These are phyloP conservation scores for Neurospora africana DNA, from an alignment of 495 filamentous ascomycete species.

Conservation along the genomic window DNA sequence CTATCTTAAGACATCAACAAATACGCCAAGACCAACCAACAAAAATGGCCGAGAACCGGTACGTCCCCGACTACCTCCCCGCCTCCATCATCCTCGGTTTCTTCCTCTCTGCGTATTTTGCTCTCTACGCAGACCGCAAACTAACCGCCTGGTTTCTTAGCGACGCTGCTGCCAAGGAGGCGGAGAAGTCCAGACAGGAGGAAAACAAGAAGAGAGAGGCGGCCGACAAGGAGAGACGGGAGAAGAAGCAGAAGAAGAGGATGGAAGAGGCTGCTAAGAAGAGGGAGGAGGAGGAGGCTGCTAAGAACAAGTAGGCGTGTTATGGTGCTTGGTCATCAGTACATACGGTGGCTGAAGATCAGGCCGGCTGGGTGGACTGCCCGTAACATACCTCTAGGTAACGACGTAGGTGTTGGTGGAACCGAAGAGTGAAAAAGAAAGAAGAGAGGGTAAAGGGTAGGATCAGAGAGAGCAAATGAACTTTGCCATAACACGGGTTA, in stretches of 20 bases:
- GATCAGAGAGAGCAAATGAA: too few relatives aligned
- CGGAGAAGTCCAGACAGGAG: neutral
- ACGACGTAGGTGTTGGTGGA: neutral
- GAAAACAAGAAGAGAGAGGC: neutral
- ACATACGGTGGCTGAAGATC: neutral
- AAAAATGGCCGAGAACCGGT: neutral
- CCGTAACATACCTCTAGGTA: too few relatives aligned
- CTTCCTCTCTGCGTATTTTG: neutral
- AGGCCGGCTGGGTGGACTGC: neutral
- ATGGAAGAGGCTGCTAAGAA: neutral
- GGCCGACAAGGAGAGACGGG: neutral
- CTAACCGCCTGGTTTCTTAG: neutral
- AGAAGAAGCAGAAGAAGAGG: neutral
- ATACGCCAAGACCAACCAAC: neutral
- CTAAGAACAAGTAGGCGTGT: neutral
- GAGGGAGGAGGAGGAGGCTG: neutral
- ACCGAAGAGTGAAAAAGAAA: neutral
- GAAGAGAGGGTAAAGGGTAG: too few relatives aligned
- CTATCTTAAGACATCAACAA: neutral
- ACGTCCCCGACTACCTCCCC: neutral
- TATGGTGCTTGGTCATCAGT: neutral
- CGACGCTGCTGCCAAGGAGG: neutral
- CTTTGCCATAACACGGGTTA: neutral
- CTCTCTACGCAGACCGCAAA: neutral
- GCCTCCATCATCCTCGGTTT: rapidly evolving